Evolutionary conservation across 352 stramenopile species (phyloP).

Genomic region (Phytophthora podocarpi): DNA sequence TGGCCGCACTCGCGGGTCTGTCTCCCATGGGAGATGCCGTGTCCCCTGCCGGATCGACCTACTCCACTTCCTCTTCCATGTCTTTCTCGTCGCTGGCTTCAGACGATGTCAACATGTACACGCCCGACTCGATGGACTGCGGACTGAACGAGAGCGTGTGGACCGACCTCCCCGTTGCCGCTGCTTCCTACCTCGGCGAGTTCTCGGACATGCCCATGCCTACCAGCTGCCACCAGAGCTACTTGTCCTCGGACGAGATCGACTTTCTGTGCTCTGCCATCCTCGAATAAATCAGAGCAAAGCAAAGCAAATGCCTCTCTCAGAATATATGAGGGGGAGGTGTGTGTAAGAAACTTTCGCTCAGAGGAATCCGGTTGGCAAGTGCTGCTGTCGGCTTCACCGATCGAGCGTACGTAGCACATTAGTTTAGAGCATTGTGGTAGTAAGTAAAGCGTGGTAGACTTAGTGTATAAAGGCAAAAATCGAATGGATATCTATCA

Average conservation of each 20-base stretch:
- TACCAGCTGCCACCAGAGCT: slow-evolving; percentile 40
- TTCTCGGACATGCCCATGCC: slow-evolving; percentile 27
- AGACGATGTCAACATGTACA: slow-evolving; percentile 65
- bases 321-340: slow-evolving; percentile 13
- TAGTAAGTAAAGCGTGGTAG: slow-evolving; percentile 28
- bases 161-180: slow-evolving; percentile 48
- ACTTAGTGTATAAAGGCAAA: slow-evolving; percentile 25
- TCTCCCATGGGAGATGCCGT: slow-evolving; percentile 25
- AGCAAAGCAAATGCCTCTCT: not conserved
- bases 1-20: slow-evolving; percentile 30
- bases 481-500: slow-evolving; percentile 36
- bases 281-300: slow-evolving; percentile 52
- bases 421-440: slow-evolving; percentile 30
- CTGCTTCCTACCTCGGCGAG: slow-evolving; percentile 28
- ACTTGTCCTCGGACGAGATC: slow-evolving; percentile 83
- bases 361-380: slow-evolving; percentile 36
- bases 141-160: slow-evolving; percentile 59
- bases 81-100: slow-evolving; percentile 37
- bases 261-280: slow-evolving; percentile 87
- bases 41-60: slow-evolving; percentile 25
- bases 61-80: slow-evolving; percentile 35
- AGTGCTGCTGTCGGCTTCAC: slow-evolving; percentile 56
- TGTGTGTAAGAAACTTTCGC: not conserved
- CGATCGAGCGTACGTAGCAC: slow-evolving; percentile 16
- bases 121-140: slow-evolving; percentile 64